Evolutionary conservation across 257 asterid species (phyloP).

Genomic region (Nicotiana knightiana): DNA sequence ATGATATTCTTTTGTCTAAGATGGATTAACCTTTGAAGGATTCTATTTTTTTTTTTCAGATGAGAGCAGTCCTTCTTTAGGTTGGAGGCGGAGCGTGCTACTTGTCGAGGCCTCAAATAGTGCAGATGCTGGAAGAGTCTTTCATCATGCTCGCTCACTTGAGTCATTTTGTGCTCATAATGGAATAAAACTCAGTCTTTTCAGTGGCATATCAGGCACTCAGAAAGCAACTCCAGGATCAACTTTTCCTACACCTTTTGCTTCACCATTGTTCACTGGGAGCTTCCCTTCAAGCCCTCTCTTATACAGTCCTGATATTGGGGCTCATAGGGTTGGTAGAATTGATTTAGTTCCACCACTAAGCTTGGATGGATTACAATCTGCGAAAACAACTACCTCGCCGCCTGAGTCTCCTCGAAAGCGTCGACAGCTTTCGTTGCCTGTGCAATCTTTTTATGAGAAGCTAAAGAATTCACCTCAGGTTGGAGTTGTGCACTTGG

Average conservation of each 20-base stretch:
- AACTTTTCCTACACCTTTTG: constrained; percentile 59
- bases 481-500: constrained; percentile 86
- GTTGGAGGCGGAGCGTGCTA: constrained; percentile 88
- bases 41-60: constrained; percentile 30
- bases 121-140: constrained; percentile 92
- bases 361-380: constrained; percentile 80
- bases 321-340: constrained; percentile 61
- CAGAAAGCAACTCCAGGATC: constrained; percentile 57
- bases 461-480: constrained; percentile 82
- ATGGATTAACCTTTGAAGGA: constrained; percentile 4
- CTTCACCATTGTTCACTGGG: constrained; percentile 94
- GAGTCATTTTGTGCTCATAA: constrained; percentile 71
- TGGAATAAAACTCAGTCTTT: constrained; percentile 59
- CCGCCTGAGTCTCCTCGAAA: constrained; percentile 86
- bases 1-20: constrained; percentile 6
- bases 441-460: constrained; percentile 62
- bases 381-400: constrained; percentile 55
- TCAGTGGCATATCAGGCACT: constrained; percentile 48
- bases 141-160: constrained; percentile 81
- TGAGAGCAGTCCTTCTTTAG: constrained; percentile 68
- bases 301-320: constrained; percentile 77
- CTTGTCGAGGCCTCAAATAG: constrained; percentile 93
- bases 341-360: constrained; percentile 89
- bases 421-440: constrained; percentile 60
- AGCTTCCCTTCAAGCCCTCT: constrained; percentile 91